Percentiles rank a stretch among this genome's conserved stretches.
These are phyloP conservation scores for Paraphaeosphaeria sporulosa DNA, from an alignment of 2,329 filamentous ascomycete species.

Conservation along the genomic window DNA sequence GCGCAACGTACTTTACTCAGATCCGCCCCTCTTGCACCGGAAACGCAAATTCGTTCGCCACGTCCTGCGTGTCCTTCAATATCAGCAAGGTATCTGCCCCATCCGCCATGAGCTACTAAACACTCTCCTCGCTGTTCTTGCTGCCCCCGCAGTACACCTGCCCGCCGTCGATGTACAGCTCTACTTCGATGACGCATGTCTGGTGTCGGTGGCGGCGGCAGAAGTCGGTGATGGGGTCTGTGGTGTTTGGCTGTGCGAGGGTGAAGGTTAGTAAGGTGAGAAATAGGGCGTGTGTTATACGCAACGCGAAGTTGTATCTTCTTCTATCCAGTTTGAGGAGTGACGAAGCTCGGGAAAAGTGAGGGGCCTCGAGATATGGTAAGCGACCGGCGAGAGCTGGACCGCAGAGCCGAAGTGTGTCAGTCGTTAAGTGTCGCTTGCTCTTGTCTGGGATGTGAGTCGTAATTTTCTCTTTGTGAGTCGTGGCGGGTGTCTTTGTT, in stretches of 20 bases:
- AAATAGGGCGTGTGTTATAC: not conserved
- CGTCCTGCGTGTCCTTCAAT: slow-evolving; percentile 60
- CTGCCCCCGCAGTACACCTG: slow-evolving; percentile 56
- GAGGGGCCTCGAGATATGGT: not conserved
- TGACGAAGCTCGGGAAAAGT: too few relatives aligned
- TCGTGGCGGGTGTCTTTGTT: not conserved
- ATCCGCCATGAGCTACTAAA: slow-evolving; percentile 19
- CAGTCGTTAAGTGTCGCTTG: not conserved
- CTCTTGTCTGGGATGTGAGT: not conserved
- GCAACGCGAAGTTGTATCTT: not conserved
- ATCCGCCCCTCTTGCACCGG: slow-evolving; percentile 22
- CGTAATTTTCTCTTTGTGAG: not conserved
- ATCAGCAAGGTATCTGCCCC: slow-evolving; percentile 58
- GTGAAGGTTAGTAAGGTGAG: not conserved
- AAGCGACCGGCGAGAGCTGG: not conserved
- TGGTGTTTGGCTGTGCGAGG: slow-evolving; percentile 1
- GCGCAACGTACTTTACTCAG: slow-evolving; percentile 18
- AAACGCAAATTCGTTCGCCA: slow-evolving; percentile 18
- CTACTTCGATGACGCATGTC: slow-evolving; percentile 63
- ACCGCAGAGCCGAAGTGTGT: not conserved
- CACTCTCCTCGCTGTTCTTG: slow-evolving; percentile 55
- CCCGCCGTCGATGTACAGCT: slow-evolving; percentile 66
- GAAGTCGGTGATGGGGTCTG: slow-evolving; percentile 27
- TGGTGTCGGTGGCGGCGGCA: slow-evolving; percentile 57
- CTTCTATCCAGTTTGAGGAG: too few relatives aligned